A percentile compares a stretch with the other conserved stretches of the same genome.
Conservation (phyloP, 805 yeast species). For the Teunomyces panamensis region DNA sequence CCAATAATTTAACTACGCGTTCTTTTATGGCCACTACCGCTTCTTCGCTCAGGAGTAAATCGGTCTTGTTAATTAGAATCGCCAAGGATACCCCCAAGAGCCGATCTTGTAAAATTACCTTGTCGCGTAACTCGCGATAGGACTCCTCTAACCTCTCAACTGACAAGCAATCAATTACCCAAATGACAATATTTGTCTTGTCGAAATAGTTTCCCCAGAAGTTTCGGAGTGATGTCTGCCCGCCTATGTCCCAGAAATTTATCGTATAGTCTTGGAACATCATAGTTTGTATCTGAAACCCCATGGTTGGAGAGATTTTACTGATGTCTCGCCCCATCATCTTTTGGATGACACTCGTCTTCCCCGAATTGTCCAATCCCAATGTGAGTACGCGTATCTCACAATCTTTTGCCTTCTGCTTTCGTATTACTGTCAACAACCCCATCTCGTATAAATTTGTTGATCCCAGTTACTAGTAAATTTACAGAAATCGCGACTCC, state of each 20-base stretch:
- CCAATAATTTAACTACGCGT: conserved; percentile 14
- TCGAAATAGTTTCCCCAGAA: conserved; percentile 85
- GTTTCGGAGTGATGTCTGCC: conserved; percentile 38
- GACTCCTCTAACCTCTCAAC: conserved; percentile 64
- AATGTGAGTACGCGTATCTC: conserved; percentile 73
- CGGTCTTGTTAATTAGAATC: conserved; percentile 73
- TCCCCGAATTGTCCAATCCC: conserved; percentile 91
- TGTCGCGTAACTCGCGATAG: conserved; percentile 56
- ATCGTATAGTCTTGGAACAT: conserved; percentile 41
- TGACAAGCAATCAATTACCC: conserved; percentile 79
- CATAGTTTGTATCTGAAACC: conserved; percentile 74
- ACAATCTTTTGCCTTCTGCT: conserved; percentile 76
- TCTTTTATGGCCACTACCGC: conserved; percentile 8
- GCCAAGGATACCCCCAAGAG: conserved; percentile 68
- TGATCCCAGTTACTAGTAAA: not conserved
- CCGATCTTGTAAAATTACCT: conserved; percentile 62
- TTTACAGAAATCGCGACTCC: not conserved
- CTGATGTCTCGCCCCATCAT: conserved; percentile 49
- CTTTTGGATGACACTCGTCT: conserved; percentile 73
- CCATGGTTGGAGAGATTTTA: conserved; percentile 83
- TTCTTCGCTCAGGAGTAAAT: conserved; percentile 40
- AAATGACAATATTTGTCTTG: conserved; percentile 65
- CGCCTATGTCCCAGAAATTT: conserved; percentile 89
- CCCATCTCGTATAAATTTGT: conserved; percentile 54
- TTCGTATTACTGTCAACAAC: conserved; percentile 69